phyloP scores from a whole-genome alignment of 257 asterid species.

The Solanum piurae region DNA sequence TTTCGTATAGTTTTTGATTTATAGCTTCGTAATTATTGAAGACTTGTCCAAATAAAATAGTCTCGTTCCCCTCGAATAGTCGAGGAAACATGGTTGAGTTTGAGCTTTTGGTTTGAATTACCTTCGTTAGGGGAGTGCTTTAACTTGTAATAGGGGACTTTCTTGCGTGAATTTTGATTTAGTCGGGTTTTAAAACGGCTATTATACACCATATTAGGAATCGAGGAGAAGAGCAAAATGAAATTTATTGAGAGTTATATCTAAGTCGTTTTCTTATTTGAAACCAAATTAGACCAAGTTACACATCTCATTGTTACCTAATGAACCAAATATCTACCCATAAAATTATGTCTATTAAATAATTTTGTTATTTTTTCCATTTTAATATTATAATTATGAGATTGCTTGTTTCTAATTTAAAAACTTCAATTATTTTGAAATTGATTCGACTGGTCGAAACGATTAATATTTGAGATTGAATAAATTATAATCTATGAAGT shows the following conservation, averaged over 20 bases:
- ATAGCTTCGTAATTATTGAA: not conserved
- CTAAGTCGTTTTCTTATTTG: not conserved
- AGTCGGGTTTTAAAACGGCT: not conserved
- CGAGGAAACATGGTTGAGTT: not conserved
- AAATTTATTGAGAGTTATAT: too few species aligned
- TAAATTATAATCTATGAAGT: not conserved
- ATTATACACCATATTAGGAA: not conserved
- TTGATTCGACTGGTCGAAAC: not conserved
- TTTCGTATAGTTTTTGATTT: not conserved
- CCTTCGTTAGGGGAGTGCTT: not conserved
- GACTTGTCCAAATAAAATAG: not conserved
- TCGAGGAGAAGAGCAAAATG: not conserved
- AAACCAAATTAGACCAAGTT: too few species aligned
- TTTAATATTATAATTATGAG: not conserved
- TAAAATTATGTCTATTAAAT: too few species aligned
- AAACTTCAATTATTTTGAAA: too few species aligned
- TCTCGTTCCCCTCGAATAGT: not conserved
- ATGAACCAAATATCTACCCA: not conserved
- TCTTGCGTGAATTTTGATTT: accelerated
- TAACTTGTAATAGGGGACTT: not conserved
- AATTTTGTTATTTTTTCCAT: not conserved
- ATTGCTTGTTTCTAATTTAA: too few species aligned
- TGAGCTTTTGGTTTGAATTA: not conserved
- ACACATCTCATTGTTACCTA: not conserved
- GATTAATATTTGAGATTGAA: not conserved